Conservation (phyloP, 805 yeast genomes). For the Metschnikowia bowlesiae region DNA sequence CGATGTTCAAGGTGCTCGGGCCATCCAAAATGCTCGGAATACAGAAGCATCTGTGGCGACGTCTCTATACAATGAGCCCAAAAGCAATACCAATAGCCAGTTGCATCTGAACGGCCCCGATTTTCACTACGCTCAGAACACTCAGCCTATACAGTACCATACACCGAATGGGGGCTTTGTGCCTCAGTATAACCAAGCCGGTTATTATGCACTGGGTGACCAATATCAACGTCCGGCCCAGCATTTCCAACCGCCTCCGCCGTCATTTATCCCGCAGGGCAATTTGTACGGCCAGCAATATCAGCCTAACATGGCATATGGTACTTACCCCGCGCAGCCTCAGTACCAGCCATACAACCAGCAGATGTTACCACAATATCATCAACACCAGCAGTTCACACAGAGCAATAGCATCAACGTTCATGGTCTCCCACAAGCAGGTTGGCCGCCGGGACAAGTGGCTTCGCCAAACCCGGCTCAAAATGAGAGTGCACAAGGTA, state of each 20-base stretch:
- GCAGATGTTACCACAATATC: background rate
- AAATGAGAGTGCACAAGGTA: background rate
- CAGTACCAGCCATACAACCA: constrained; percentile 12
- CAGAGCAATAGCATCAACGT: background rate
- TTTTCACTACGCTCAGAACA: background rate
- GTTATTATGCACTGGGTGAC: constrained; percentile 8
- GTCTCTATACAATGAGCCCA: background rate
- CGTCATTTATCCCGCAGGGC: constrained; percentile 5
- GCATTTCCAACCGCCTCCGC: constrained; percentile 4
- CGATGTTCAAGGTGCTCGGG: background rate
- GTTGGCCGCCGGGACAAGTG: background rate
- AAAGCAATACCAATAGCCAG: background rate
- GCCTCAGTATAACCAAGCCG: background rate
- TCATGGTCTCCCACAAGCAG: background rate
- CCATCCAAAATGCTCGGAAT: background rate
- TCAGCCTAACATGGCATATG: constrained; percentile 8
- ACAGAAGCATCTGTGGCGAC: background rate
- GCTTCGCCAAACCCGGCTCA: background rate
- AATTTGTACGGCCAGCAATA: constrained; percentile 8
- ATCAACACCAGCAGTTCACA: background rate
- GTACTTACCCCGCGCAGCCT: constrained; percentile 1
- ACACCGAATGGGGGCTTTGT: background rate
- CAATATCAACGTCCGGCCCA: constrained; percentile 6
- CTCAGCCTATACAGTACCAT: background rate
- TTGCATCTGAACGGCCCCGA: background rate